Percentiles rank a stretch among this genome's conserved stretches.
Evolutionary conservation across 345 rosid species (phyloP).

Genomic region (Eucalyptus brandiana): DNA sequence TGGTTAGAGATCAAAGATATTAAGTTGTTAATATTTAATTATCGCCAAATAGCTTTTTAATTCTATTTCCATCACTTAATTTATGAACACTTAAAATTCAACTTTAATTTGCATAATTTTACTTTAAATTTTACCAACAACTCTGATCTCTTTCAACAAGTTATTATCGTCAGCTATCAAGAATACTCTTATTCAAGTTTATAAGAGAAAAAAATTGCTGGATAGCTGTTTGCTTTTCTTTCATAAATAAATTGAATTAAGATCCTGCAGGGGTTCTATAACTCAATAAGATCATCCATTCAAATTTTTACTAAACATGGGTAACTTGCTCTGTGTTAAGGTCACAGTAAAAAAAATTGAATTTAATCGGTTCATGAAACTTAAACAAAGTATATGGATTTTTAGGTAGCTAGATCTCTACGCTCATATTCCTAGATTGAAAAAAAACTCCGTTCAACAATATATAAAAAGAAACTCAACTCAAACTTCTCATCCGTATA

Average conservation of each 20-base stretch:
- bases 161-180: background rate
- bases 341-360: background rate
- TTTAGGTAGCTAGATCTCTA: background rate
- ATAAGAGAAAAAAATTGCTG: background rate
- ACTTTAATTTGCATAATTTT: background rate
- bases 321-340: background rate
- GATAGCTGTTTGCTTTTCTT: background rate
- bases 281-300: background rate
- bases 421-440: background rate
- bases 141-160: background rate
- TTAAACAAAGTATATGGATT: background rate
- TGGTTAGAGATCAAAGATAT: background rate
- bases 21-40: background rate
- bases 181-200: background rate
- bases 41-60: background rate
- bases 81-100: background rate
- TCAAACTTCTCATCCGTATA: background rate
- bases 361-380: background rate
- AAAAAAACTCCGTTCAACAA: background rate
- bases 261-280: background rate
- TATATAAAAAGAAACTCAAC: background rate
- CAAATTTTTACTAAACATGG: background rate
- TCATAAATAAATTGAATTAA: background rate
- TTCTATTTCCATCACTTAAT: background rate
- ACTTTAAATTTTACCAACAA: background rate